These are phyloP conservation scores for Avena insularis DNA, from an alignment of 176 grass and related monocot genomes.

Conservation along the genomic window DNA sequence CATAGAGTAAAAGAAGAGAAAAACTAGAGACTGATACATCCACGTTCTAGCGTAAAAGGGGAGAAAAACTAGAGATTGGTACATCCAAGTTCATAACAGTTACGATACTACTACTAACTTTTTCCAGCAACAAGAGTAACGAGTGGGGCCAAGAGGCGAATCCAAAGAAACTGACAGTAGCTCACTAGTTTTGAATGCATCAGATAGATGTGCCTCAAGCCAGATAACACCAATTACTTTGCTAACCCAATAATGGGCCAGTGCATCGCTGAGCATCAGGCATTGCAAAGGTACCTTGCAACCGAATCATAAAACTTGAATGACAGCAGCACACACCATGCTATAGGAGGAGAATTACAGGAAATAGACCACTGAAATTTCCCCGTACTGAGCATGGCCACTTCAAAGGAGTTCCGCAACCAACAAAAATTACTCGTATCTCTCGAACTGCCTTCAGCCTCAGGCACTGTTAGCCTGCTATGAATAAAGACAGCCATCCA, in stretches of 20 bases:
- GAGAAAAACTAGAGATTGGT: neutral
- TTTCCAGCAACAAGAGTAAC: neutral
- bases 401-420: constrained; percentile 5
- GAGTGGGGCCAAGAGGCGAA: neutral
- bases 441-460: constrained; percentile 23
- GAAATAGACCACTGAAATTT: neutral
- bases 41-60: neutral
- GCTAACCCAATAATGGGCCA: neutral
- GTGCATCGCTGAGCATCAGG: neutral
- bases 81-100: neutral
- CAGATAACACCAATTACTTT: neutral
- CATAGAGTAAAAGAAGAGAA: neutral
- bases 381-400: neutral
- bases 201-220: neutral
- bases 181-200: neutral
- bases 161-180: neutral
- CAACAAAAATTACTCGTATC: neutral
- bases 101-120: neutral
- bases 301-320: neutral
- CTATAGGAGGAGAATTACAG: neutral
- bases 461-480: constrained; percentile 22
- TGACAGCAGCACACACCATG: neutral
- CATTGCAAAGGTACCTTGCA: neutral
- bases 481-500: neutral
- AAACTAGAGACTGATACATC: neutral